Percentiles rank a stretch among this genome's conserved stretches.
phyloP scores from a whole-genome alignment of 2,329 filamentous ascomycete genomes.

The Colletotrichum viniferum region DNA sequence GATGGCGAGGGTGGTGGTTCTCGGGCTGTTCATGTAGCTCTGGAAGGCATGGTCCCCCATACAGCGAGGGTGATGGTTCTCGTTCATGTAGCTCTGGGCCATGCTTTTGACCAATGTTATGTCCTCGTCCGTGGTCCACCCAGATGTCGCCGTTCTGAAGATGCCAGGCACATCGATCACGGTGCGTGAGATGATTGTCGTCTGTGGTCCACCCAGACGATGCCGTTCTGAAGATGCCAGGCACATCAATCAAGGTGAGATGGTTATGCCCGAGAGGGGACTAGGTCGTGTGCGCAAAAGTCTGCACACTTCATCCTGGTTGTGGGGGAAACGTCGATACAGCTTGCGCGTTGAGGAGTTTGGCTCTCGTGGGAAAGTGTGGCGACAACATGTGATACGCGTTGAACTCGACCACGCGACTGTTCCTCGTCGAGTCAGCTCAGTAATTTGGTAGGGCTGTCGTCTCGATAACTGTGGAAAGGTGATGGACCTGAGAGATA shows the following conservation, averaged over 20 bases:
- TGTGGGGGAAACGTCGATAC: no score
- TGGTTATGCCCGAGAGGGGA: no score
- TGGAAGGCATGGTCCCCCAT: background rate
- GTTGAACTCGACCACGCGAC: no score
- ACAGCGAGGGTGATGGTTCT: no score
- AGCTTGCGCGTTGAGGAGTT: no score
- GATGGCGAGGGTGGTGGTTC: constrained; percentile 56
- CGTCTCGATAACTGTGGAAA: no score
- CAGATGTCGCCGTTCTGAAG: constrained; percentile 41
- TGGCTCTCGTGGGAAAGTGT: no score
- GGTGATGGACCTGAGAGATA: no score
- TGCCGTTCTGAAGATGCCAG: constrained; percentile 41
- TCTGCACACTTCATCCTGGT: no score
- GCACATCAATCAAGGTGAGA: constrained; percentile 30
- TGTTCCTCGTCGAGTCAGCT: no score
- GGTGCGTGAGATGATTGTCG: constrained; percentile 47
- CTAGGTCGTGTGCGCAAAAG: no score
- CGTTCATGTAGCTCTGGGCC: constrained; percentile 32
- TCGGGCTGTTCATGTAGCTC: constrained; percentile 45
- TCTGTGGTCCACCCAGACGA: constrained; percentile 45
- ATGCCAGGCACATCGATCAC: constrained; percentile 46
- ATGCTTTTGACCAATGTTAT: constrained; percentile 49
- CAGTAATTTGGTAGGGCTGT: no score
- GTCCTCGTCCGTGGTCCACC: constrained; percentile 48
- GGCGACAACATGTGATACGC: constrained; percentile 11